These are phyloP conservation scores for Pyrenophora tritici-repentis DNA, from an alignment of 2,329 filamentous ascomycete genomes.

Conservation along the genomic window DNA sequence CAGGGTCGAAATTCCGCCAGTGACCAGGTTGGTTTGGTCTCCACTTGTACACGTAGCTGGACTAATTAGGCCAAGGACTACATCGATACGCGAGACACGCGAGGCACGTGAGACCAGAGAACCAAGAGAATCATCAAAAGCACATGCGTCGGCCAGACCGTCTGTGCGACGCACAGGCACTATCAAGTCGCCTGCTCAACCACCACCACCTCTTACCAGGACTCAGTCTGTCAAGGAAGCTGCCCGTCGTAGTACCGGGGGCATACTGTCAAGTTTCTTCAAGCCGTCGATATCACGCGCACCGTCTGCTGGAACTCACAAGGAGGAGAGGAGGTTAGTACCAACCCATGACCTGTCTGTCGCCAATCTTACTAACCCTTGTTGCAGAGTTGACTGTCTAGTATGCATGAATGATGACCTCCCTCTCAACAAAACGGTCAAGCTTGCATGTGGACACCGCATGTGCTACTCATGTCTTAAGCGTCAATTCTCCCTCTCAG, in stretches of 20 bases:
- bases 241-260: slow-evolving; percentile 39
- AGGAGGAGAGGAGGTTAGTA: slow-evolving; percentile 33
- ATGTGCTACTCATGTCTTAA: slow-evolving; percentile 81
- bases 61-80: slow-evolving; percentile 32
- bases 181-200: slow-evolving; percentile 31
- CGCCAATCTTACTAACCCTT: slow-evolving; percentile 15
- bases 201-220: slow-evolving; percentile 33
- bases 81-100: slow-evolving; percentile 35
- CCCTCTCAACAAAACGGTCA: slow-evolving; percentile 66
- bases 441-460: slow-evolving; percentile 76
- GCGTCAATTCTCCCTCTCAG: slow-evolving; percentile 73
- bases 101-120: not conserved
- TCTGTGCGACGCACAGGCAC: slow-evolving; percentile 39
- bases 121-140: slow-evolving; percentile 20
- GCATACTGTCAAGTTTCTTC: slow-evolving; percentile 42
- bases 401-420: slow-evolving; percentile 72
- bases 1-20: slow-evolving; percentile 35
- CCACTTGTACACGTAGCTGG: slow-evolving; percentile 11
- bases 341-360: not conserved
- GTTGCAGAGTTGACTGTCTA: slow-evolving; percentile 68
- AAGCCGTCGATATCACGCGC: slow-evolving; percentile 29
- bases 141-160: slow-evolving; percentile 35
- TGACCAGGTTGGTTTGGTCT: slow-evolving; percentile 33
- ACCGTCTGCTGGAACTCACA: slow-evolving; percentile 28
- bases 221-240: slow-evolving; percentile 34